Evolutionary conservation across 805 yeast species (phyloP).

Genomic region (Candida takata): DNA sequence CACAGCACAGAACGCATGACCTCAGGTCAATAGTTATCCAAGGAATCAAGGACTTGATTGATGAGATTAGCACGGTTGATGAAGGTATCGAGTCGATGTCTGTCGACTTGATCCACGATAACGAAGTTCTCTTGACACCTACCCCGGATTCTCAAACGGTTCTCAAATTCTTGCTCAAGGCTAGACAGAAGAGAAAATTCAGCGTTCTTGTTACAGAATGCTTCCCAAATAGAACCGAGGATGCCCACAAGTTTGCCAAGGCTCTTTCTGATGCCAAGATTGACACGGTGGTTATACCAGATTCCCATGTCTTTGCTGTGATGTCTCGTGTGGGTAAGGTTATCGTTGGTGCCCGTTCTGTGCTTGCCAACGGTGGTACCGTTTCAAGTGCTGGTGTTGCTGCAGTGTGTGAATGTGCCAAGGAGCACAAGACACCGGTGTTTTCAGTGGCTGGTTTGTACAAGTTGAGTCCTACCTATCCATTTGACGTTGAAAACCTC

Average conservation of each 20-base stretch:
- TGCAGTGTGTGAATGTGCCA: conserved; percentile 91
- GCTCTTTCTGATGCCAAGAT: conserved; percentile 78
- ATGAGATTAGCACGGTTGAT: conserved; percentile 82
- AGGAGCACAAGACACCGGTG: conserved; percentile 92
- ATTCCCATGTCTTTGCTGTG: conserved; percentile 85
- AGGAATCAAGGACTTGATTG: conserved; percentile 86
- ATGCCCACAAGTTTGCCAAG: conserved; percentile 74
- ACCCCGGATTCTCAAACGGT: conserved; percentile 92
- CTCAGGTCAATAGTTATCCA: conserved; percentile 82
- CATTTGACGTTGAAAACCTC: conserved; percentile 69
- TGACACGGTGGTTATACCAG: conserved; percentile 88
- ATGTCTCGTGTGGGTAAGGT: conserved; percentile 98
- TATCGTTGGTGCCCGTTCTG: conserved; percentile 84
- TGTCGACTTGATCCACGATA: conserved; percentile 89
- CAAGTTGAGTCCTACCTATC: conserved; percentile 88
- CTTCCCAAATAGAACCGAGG: conserved; percentile 79
- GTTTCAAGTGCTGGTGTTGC: conserved; percentile 86
- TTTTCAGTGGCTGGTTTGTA: conserved; percentile 91
- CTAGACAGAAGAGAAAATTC: conserved; percentile 83
- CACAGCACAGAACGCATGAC: conserved; percentile 38
- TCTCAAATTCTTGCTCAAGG: conserved; percentile 75
- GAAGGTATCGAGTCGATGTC: conserved; percentile 90
- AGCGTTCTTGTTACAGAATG: conserved; percentile 89
- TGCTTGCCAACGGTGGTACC: conserved; percentile 95
- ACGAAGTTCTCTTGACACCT: conserved; percentile 81